Percentiles rank a stretch among this genome's conserved stretches.
Conservation (phyloP, 192 early-diverging fungal genomes). For the Backusella liffmaniae region DNA sequence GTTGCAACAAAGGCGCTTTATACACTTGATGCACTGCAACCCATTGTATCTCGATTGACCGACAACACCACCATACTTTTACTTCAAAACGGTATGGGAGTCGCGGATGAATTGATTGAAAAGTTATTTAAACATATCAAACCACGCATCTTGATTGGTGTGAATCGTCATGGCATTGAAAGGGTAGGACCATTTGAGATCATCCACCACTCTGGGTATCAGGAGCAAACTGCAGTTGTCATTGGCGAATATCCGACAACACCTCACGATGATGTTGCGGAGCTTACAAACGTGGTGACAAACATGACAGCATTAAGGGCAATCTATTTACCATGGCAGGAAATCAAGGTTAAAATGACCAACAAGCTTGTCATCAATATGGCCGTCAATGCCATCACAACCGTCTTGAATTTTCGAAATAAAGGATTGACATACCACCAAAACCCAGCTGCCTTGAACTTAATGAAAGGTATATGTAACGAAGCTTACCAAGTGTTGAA, state of each 20-base stretch:
- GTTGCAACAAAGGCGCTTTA: constrained; percentile 66
- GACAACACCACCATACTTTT: constrained; percentile 48
- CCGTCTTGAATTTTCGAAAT: constrained; percentile 55
- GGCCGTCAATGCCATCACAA: constrained; percentile 61
- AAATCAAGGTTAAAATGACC: constrained; percentile 43
- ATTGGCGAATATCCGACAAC: neutral
- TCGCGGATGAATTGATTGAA: constrained; percentile 44
- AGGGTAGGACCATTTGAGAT: constrained; percentile 22
- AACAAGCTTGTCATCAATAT: constrained; percentile 67
- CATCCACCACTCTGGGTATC: constrained; percentile 22
- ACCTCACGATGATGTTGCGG: too few species aligned
- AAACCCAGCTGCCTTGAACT: neutral
- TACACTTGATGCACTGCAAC: constrained; percentile 41
- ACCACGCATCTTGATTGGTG: constrained; percentile 21
- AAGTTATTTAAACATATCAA: neutral
- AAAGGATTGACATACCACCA: constrained; percentile 41
- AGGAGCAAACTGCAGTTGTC: constrained; percentile 14
- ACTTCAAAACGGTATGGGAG: constrained; percentile 66
- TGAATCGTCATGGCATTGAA: constrained; percentile 30
- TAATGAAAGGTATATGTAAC: constrained; percentile 23
- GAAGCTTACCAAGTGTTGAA: constrained; percentile 29
- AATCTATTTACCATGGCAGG: constrained; percentile 38
- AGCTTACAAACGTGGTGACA: neutral
- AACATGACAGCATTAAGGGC: constrained; percentile 25
- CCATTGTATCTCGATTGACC: constrained; percentile 42